Base-by-base conservation (phyloP, 73 alveolate species). In the Loxodes magnus region DNA sequence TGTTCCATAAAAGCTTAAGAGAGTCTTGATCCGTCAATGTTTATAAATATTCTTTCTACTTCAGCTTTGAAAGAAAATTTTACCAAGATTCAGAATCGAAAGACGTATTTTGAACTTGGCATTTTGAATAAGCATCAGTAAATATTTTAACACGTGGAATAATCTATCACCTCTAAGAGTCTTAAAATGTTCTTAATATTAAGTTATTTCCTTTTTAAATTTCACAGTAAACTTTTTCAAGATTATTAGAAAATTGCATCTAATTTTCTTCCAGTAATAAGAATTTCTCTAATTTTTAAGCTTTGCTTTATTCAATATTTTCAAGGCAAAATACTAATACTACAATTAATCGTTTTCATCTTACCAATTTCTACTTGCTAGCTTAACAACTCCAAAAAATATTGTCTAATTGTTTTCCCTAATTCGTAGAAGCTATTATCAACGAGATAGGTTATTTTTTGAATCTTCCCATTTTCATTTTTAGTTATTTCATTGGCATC, bases 1-100 rank as follows among this genome's bases (percentile, higher is more conserved):
- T n/a, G n/a, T n/a, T n/a, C 97, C 97, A 86, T 10, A 74, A 71
- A 66, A 81, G 97, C 17, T 65, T 71, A 5, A 86, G 72, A n/a
- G 81, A 75, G 31, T 81, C 72, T 30, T 84, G 92, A 17, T 79
- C 56, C 17, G 87, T 75, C 10, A 76, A 58, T 61, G 94, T 62
- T 28, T 81, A 70, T 16, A 31, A 44, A 37, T 94, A 94, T 41
- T 86, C 79, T 73, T 73, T 73, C 27, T 51, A 56, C 51, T 64
- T 55, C 6, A 73, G 52, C 51, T 44, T 31, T 51, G 49, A 17
- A 39, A 73, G 68, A 44, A 73, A 52, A 56, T 64, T 62, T 49
- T 64, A 64, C 20, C 66, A 70, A 37, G 17, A 56, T n/a, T 51
- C 67, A 49, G 77, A 7, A 73, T 19, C 35, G 43, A 63, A 16